phyloP scores from a whole-genome alignment of 1,284 basidiomycete species.

The Moesziomyces aphidis region DNA sequence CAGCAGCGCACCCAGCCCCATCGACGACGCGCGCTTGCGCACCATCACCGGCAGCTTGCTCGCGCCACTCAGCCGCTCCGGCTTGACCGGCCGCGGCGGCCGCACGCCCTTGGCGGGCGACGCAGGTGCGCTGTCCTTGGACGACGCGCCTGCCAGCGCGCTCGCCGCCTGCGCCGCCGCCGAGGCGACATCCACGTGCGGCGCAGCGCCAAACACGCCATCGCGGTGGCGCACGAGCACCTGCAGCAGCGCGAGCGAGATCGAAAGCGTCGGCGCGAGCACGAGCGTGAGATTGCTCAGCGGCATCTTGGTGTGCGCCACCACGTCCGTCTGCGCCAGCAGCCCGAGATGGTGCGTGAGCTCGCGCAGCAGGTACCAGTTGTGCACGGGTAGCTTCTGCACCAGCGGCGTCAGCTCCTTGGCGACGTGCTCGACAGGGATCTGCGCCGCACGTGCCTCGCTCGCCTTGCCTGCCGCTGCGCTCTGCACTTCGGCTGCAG shows the following conservation, averaged over 20 bases:
- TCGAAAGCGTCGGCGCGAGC: constrained; percentile 61
- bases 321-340: constrained; percentile 37
- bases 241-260: constrained; percentile 54
- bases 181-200: constrained; percentile 13
- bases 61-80: constrained; percentile 13
- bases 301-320: constrained; percentile 61
- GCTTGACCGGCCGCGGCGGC: constrained; percentile 30
- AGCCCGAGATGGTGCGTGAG: constrained; percentile 52
- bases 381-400: constrained; percentile 39
- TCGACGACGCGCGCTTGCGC: constrained; percentile 25
- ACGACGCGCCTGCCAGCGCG: too few relatives aligned
- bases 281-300: constrained; percentile 62
- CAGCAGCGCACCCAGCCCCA: constrained; percentile 13
- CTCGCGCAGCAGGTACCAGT: constrained; percentile 66
- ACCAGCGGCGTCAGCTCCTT: constrained; percentile 39
- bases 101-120: not conserved
- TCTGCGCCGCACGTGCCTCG: constrained; percentile 14
- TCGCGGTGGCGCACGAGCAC: constrained; percentile 49
- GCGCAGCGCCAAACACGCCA: constrained; percentile 42
- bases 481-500: not conserved
- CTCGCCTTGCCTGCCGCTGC: constrained; percentile 6
- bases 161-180: constrained; percentile 7
- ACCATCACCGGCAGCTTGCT: constrained; percentile 34
- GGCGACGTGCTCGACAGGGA: constrained; percentile 3
- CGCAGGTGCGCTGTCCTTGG: not conserved